A percentile compares a stretch with the other conserved stretches of the same genome.
Evolutionary conservation across 1,139 yeast genomes (phyloP).

Genomic region (Pneumocystis sp.): DNA sequence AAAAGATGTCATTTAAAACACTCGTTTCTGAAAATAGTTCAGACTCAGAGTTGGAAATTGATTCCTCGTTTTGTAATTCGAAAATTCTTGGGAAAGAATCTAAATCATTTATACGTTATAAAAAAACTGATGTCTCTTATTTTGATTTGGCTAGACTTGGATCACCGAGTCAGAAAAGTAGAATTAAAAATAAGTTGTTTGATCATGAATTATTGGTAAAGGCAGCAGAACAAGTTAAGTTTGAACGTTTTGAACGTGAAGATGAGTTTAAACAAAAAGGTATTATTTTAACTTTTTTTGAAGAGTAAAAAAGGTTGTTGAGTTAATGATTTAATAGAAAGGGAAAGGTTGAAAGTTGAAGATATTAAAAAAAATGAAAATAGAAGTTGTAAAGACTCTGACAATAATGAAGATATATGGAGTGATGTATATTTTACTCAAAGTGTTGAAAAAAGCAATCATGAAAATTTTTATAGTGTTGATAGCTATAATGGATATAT

Average conservation of each 20-base stretch:
- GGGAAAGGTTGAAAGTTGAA: conserved; percentile 31
- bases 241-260: conserved; percentile 19
- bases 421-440: conserved; percentile 16
- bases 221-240: conserved; percentile 23
- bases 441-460: conserved; percentile 14
- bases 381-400: conserved; percentile 23
- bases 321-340: conserved; percentile 42
- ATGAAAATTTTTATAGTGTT: neutral
- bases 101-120: neutral
- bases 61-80: neutral
- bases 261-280: conserved; percentile 22
- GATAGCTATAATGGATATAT: neutral
- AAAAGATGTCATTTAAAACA: neutral
- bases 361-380: conserved; percentile 27
- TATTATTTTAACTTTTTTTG: conserved; percentile 16
- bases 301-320: conserved; percentile 21
- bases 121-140: neutral
- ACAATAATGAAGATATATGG: conserved; percentile 15
- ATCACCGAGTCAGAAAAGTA: conserved; percentile 12
- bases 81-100: neutral
- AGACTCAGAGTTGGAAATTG: neutral
- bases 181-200: conserved; percentile 14
- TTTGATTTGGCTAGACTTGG: conserved; percentile 8
- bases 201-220: conserved; percentile 16
- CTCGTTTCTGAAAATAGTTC: neutral